Percentiles rank a stretch among this genome's conserved stretches.
Conservation (phyloP, 2,329 filamentous ascomycete species). For the Knoxdaviesia capensis region DNA sequence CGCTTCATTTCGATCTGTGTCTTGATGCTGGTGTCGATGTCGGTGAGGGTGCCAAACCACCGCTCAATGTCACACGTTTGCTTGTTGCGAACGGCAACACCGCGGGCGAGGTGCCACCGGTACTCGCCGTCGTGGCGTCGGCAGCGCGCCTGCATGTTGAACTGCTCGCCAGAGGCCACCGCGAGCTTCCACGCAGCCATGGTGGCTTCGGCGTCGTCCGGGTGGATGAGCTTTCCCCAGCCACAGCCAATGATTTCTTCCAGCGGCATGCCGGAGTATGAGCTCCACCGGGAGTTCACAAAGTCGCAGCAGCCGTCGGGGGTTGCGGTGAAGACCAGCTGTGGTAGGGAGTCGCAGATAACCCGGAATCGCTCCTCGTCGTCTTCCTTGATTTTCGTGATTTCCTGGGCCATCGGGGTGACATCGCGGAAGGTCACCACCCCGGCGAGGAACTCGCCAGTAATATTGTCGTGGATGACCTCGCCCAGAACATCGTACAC, state of each 20-base stretch:
- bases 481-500: constrained; percentile 49
- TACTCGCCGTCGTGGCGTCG: constrained; percentile 45
- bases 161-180: constrained; percentile 46
- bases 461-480: constrained; percentile 42
- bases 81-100: constrained; percentile 44
- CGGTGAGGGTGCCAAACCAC: constrained; percentile 65
- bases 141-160: constrained; percentile 51
- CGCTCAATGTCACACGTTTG: constrained; percentile 50
- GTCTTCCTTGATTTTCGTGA: constrained; percentile 46
- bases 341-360: constrained; percentile 55
- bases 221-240: constrained; percentile 47
- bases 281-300: constrained; percentile 60
- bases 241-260: constrained; percentile 41
- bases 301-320: constrained; percentile 50
- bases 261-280: constrained; percentile 49
- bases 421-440: constrained; percentile 55
- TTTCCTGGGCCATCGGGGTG: constrained; percentile 47
- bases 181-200: constrained; percentile 37
- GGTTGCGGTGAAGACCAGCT: constrained; percentile 54
- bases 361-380: constrained; percentile 57
- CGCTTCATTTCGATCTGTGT: constrained; percentile 44
- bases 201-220: constrained; percentile 43
- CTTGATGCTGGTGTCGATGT: constrained; percentile 49
- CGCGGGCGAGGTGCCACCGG: constrained; percentile 62
- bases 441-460: constrained; percentile 53